Conservation (phyloP, 2,329 filamentous ascomycete species). For the Sclerotinia glacialis region DNA sequence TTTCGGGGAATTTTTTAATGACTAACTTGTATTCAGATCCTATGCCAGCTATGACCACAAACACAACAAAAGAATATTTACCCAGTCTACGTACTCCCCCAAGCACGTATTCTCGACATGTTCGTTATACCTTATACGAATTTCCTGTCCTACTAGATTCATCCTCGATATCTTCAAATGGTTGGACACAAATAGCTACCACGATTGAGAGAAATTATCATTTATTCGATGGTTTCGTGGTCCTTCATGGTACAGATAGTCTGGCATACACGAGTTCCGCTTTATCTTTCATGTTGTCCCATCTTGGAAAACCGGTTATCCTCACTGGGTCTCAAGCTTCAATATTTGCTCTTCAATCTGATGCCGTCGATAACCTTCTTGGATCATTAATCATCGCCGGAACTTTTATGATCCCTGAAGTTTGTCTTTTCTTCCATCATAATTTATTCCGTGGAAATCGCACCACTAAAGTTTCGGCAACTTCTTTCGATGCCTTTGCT, state of each 20-base stretch:
- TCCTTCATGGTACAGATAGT: constrained; percentile 70
- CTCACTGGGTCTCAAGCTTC: constrained; percentile 63
- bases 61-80: constrained; percentile 33
- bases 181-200: constrained; percentile 66
- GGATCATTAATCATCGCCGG: constrained; percentile 68
- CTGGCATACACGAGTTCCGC: constrained; percentile 68
- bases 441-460: constrained; percentile 68
- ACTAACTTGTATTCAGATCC: constrained; percentile 30
- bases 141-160: constrained; percentile 68
- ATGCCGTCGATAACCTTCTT: constrained; percentile 69
- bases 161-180: constrained; percentile 67
- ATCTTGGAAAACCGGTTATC: constrained; percentile 69
- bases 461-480: constrained; percentile 66
- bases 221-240: constrained; percentile 67
- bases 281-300: constrained; percentile 70
- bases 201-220: constrained; percentile 62
- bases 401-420: constrained; percentile 72
- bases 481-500: constrained; percentile 66
- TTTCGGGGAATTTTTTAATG: constrained; percentile 5
- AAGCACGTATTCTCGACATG: constrained; percentile 61
- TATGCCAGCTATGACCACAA: constrained; percentile 36
- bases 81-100: constrained; percentile 54
- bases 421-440: constrained; percentile 72
- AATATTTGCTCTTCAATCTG: constrained; percentile 68
- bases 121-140: constrained; percentile 66